Conservation (phyloP, 768 basidiomycete species). For the Mycena galopus region DNA sequence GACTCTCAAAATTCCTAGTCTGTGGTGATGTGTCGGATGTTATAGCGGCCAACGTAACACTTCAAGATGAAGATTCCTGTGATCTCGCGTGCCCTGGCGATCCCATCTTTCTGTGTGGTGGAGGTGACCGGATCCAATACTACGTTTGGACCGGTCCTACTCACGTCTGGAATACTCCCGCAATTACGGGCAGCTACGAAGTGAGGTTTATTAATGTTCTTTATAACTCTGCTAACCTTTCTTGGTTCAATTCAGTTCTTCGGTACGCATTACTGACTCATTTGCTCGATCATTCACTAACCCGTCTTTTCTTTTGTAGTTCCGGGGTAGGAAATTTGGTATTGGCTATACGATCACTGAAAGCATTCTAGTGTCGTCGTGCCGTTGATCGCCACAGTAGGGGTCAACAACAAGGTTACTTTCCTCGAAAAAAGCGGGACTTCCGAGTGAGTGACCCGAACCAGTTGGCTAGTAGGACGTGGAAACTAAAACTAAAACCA, state of each 20-base stretch:
- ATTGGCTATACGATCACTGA: background rate
- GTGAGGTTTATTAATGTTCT: slow-evolving; percentile 49
- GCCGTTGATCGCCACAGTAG: slow-evolving; percentile 80
- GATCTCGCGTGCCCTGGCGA: slow-evolving; percentile 76
- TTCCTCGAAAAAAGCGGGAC: slow-evolving; percentile 85
- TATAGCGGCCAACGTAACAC: slow-evolving; percentile 44
- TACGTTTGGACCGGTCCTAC: slow-evolving; percentile 58
- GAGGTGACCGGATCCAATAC: slow-evolving; percentile 45
- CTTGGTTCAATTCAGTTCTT: slow-evolving; percentile 54
- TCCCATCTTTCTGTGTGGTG: slow-evolving; percentile 77
- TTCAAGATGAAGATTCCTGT: slow-evolving; percentile 54
- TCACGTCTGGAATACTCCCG: slow-evolving; percentile 75
- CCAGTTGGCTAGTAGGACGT: background rate
- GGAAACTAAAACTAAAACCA: background rate
- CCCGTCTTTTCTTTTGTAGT: slow-evolving; percentile 45
- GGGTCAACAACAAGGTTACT: slow-evolving; percentile 85
- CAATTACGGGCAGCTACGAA: slow-evolving; percentile 78
- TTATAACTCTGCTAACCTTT: background rate
- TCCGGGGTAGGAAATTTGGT: slow-evolving; percentile 36
- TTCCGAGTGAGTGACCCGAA: slow-evolving; percentile 53
- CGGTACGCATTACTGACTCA: slow-evolving; percentile 48
- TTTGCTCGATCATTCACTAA: background rate
- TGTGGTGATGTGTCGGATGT: slow-evolving; percentile 79
- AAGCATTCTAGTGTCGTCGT: slow-evolving; percentile 67
- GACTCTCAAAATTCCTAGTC: slow-evolving; percentile 51